Percentiles rank a stretch among this genome's conserved stretches.
phyloP scores from a whole-genome alignment of 441 rosid species.

The Adansonia grandidieri region DNA sequence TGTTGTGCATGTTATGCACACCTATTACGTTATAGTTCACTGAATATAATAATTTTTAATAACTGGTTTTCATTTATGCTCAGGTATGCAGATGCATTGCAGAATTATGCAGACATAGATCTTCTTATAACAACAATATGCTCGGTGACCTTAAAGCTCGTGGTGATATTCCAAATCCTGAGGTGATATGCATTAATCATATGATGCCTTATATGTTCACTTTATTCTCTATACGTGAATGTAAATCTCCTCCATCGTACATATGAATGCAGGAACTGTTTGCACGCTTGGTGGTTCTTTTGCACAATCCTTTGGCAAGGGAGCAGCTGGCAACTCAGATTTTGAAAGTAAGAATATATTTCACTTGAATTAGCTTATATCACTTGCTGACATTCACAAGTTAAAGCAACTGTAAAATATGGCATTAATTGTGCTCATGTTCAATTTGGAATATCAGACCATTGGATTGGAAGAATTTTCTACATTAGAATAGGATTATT shows the following conservation, averaged over 20 bases:
- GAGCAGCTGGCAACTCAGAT: slow-evolving; percentile 90
- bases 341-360: slow-evolving; percentile 66
- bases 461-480: not conserved
- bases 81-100: slow-evolving; percentile 99
- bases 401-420: not conserved
- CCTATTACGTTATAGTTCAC: not conserved
- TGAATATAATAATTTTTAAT: slow-evolving; percentile 17
- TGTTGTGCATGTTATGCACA: slow-evolving; percentile 12
- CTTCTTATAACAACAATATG: slow-evolving; percentile 59
- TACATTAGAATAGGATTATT: slow-evolving; percentile 8
- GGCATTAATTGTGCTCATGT: not conserved
- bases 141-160: slow-evolving; percentile 82
- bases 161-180: slow-evolving; percentile 83
- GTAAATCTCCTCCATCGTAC: slow-evolving; percentile 28
- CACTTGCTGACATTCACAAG: slow-evolving; percentile 16
- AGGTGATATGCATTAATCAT: slow-evolving; percentile 51
- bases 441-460: slow-evolving; percentile 12
- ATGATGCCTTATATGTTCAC: slow-evolving; percentile 28
- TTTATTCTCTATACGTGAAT: slow-evolving; percentile 18
- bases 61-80: slow-evolving; percentile 27
- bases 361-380: slow-evolving; percentile 26
- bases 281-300: slow-evolving; percentile 91
- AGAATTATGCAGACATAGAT: slow-evolving; percentile 81
- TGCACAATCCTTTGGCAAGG: slow-evolving; percentile 92
- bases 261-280: slow-evolving; percentile 70